Evolutionary conservation across 768 basidiomycete genomes (phyloP), one percentile per base, ranked within the genome.

Genomic region (Dioszegia aurantiaca): DNA sequence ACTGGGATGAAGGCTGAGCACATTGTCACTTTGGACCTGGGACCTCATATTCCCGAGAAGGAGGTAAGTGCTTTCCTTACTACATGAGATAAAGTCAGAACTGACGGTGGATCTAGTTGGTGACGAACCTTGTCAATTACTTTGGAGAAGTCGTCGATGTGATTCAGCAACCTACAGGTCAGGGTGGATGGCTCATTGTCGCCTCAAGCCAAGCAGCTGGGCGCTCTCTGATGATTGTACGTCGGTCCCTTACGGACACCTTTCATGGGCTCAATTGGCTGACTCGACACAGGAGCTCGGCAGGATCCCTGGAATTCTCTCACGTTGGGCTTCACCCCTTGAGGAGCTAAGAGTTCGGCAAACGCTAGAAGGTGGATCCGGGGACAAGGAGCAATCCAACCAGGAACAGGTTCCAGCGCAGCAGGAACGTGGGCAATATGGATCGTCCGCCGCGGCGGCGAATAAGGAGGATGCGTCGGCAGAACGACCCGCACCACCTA

Each of bases 141-240:
- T 63, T 69, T 40, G 57, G 52, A 1, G 68, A 69, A n/a, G 39
- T 67, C 19, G 42, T 48, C n/a, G 58, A 67, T 9, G 61, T 64
- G 28, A 19, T 46, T 36, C 65, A 62, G 0, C 58, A 57, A 14
- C 64, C 52, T 3, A 33, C 16, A 6, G 51, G 49, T 26, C 55
- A 42, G 5, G 55, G 58, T 23, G 65, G 68, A 6, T 69, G 68
- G 68, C 47, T 69, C 5, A 51, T 69, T 26, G 45, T 54, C 2
- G 61, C 64, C 11, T 54, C 33, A 12, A 62, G 61, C 3, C 40
- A 45, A 2, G 39, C 47, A 2, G 60, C 62, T 17, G 68, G 49
- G 5, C 24, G 51, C 5, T 37, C 44, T 24, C 30, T 69, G 6
- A 61, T 69, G 60, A 47, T 39, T 21, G 68, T 69, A 45, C 47